Base-by-base conservation (phyloP, 1,139 yeast genomes). In the Yamadazyma spencermartinsiae region DNA sequence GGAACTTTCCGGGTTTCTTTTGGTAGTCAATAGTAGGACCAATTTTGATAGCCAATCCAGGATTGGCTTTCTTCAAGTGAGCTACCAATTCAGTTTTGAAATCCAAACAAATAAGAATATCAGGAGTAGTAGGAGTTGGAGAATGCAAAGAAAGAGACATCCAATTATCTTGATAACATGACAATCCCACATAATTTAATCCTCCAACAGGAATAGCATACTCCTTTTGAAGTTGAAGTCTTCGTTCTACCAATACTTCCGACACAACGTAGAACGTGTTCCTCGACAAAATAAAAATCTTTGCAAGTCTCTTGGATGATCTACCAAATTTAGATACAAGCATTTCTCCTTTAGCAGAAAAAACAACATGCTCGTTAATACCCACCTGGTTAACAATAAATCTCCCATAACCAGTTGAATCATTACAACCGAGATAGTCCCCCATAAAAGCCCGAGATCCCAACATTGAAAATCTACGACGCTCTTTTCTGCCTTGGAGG, bases 361-460 rank as follows among this genome's bases (percentile, higher is more conserved):
- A 94, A 1, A 82, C 58, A n/a, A 88, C 84, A 23, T 58, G 66
- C 18, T 86, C 96, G 18, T 67, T 70, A 30, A 92, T 76, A 3
- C 92, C 90, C 12, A 80, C 78, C 41, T 86, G 82, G 40, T 74
- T 75, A 44, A 76, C 70, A 36, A 85, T 54, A 55, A 83, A 89
- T 11, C 80, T 76, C 32, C 96, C 96, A 44, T 69, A 72, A 0
- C 92, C 86, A 30, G 79, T 71, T 23, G 74, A 61, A 49, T 83
- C 86, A 61, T 88, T 87, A 55, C 96, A 86, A 11, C 82, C 89
- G 46, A 94, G 68, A 54, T 94, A 94, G 60, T 94, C 99, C 9
- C 98, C 98, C 82, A 85, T 76, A 51, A 78, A 94, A n/a, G 94
- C 83, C 52, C 99, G 78, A 39, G 85, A 86, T 0, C 98, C 98